Base-by-base conservation (phyloP, 1,284 basidiomycete genomes). In the Ustilago cynodontis region DNA sequence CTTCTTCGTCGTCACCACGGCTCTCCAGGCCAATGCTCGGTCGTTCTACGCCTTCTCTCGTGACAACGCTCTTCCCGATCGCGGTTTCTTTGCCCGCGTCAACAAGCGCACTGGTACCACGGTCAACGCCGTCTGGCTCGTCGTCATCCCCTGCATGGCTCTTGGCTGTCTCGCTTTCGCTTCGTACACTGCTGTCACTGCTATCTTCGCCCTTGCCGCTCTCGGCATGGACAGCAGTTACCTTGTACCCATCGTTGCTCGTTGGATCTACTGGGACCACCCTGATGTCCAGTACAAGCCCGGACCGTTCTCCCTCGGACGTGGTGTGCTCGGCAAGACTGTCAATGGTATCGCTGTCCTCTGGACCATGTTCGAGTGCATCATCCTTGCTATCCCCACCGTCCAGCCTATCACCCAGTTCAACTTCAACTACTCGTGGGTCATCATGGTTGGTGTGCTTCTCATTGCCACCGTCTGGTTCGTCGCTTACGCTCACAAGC, bases 1-100 rank as follows among this genome's bases (percentile, higher is more conserved):
- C 47, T 87, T 85, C 71, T 83, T 83, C 39, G 85, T 87, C 68
- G 85, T 87, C 50, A 84, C 84, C 37, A 89, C 89, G 6, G 89
- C 92, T 26, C 88, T 94, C 4, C 95, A 97, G 86, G 94, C 94
- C 11, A 91, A 91, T 64, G 94, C 94, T 5, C 90, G 94, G 54
- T 93, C 93, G 0, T 88, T 95, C 49, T 96, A 94, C 82, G 95
- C 95, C 4, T 94, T 98, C 88, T 93, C 92, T 82, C 92, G 94
- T 65, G 94, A 95, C 83, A 90, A 90, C 61, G 92, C 91, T 49
- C 89, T 95, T 45, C 94, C 94, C 6, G 94, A 97, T 85, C 85
- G 89, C 24, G 93, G 92, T 8, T 91, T 90, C 87, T 94, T 97
- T 78, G 92, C 92, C 29, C 87, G 90, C 68, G 89, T 93, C 33